Percentiles rank a stretch among this genome's conserved stretches.
Evolutionary conservation across 306 rosid genomes (phyloP).

Genomic region (Hylodesmum podocarpum): DNA sequence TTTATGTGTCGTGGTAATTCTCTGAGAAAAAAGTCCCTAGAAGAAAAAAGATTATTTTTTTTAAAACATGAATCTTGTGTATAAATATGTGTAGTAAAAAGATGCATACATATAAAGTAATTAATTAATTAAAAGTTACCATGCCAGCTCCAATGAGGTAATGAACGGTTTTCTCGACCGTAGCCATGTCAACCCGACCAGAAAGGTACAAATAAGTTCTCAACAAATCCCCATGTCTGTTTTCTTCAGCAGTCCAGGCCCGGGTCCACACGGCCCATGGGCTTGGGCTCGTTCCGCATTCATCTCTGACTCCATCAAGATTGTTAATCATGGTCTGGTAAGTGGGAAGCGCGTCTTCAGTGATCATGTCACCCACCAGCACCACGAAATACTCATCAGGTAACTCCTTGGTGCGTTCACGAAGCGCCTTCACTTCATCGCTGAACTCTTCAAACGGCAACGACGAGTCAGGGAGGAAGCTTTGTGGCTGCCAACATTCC

Average conservation of each 20-base stretch:
- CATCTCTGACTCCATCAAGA: slow-evolving; percentile 67
- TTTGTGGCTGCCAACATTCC: slow-evolving; percentile 68
- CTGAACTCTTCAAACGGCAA: slow-evolving; percentile 44
- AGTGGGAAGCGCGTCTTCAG: slow-evolving; percentile 86
- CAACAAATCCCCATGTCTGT: slow-evolving; percentile 82
- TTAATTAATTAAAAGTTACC: no score
- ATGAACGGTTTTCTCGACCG: slow-evolving; percentile 69
- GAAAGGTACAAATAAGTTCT: slow-evolving; percentile 62
- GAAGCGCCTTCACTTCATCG: slow-evolving; percentile 52
- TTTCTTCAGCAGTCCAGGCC: slow-evolving; percentile 83
- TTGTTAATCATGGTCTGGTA: slow-evolving; percentile 73
- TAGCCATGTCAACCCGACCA: slow-evolving; percentile 85
- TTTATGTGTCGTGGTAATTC: no score
- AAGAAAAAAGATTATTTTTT: neutral
- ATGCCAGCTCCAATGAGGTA: slow-evolving; percentile 71
- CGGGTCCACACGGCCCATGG: slow-evolving; percentile 86
- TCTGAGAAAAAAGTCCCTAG: neutral
- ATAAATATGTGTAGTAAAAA: no score
- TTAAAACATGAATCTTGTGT: no score
- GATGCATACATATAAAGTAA: neutral
- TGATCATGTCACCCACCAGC: slow-evolving; percentile 68
- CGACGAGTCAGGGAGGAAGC: slow-evolving; percentile 55
- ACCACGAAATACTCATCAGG: slow-evolving; percentile 79
- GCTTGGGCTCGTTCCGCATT: slow-evolving; percentile 54
- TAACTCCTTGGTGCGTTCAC: slow-evolving; percentile 60